These are phyloP conservation scores for Botrytis fragariae DNA, from an alignment of 2,329 filamentous ascomycete genomes.

Conservation along the genomic window DNA sequence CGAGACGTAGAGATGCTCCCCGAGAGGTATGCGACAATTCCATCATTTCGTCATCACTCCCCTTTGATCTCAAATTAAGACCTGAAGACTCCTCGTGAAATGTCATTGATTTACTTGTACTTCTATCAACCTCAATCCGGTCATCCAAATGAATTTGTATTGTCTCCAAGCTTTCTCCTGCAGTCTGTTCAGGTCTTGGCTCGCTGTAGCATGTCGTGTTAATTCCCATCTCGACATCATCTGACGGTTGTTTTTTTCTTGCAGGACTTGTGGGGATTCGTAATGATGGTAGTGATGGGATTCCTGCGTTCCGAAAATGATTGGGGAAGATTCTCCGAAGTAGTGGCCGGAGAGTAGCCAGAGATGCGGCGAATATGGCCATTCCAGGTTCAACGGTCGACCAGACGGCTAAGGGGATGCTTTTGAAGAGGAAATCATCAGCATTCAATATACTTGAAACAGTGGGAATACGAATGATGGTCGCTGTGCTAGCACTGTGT, in stretches of 20 bases:
- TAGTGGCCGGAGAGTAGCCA: background rate
- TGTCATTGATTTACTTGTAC: background rate
- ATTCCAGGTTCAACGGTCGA: background rate
- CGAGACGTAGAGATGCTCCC: background rate
- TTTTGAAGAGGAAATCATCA: background rate
- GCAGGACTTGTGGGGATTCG: background rate
- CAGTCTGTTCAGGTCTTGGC: background rate
- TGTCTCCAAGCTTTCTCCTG: background rate
- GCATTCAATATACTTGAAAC: background rate
- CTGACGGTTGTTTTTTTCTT: background rate
- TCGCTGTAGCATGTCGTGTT: background rate
- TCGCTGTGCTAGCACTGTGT: background rate
- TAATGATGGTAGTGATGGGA: background rate
- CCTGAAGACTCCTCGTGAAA: background rate
- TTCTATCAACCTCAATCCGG: background rate
- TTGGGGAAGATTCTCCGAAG: background rate
- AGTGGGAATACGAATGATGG: background rate
- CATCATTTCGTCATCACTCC: background rate
- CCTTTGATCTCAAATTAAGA: background rate
- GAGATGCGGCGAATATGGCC: background rate
- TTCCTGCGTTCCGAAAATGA: background rate
- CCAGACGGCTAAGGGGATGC: background rate
- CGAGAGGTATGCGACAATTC: background rate
- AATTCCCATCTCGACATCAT: background rate
- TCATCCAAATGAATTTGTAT: background rate